Conservation (phyloP, 1,284 basidiomycete genomes). For the Pseudozyma sp. region DNA sequence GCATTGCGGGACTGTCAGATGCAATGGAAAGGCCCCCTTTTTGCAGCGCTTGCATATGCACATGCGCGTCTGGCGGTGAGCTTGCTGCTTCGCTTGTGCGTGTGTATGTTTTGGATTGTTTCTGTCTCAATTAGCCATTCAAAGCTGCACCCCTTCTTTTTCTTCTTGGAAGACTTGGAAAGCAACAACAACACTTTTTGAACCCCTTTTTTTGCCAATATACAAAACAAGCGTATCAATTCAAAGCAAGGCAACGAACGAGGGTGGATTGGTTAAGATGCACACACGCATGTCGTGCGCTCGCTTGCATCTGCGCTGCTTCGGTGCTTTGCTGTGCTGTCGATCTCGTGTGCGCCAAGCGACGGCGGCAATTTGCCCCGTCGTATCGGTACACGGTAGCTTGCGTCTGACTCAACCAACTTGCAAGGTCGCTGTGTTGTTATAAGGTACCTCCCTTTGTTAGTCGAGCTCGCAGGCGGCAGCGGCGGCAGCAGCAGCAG, state of each 20-base stretch:
- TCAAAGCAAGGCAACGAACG: too few species aligned
- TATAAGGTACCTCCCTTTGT: background rate
- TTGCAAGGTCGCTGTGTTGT: background rate
- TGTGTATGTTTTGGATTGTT: slow-evolving; percentile 17
- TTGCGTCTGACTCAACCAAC: too few species aligned
- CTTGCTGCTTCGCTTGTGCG: background rate
- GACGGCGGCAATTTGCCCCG: too few species aligned
- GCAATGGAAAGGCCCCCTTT: background rate
- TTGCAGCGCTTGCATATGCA: slow-evolving; percentile 1
- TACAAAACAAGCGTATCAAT: background rate
- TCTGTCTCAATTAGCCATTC: too few species aligned
- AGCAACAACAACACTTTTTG: background rate
- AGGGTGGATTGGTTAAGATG: too few species aligned
- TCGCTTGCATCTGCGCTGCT: too few species aligned
- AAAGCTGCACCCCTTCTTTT: slow-evolving; percentile 5
- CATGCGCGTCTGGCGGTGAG: background rate
- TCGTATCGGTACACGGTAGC: too few species aligned
- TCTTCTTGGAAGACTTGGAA: slow-evolving; percentile 5
- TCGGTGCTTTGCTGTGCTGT: too few species aligned
- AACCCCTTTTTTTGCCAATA: too few species aligned
- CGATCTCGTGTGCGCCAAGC: too few species aligned
- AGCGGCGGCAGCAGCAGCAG: background rate
- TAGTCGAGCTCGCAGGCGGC: too few species aligned
- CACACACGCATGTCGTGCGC: too few species aligned
- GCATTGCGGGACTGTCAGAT: background rate